Conservation (phyloP, 306 rosid genomes). For the Vigna trinervia region DNA sequence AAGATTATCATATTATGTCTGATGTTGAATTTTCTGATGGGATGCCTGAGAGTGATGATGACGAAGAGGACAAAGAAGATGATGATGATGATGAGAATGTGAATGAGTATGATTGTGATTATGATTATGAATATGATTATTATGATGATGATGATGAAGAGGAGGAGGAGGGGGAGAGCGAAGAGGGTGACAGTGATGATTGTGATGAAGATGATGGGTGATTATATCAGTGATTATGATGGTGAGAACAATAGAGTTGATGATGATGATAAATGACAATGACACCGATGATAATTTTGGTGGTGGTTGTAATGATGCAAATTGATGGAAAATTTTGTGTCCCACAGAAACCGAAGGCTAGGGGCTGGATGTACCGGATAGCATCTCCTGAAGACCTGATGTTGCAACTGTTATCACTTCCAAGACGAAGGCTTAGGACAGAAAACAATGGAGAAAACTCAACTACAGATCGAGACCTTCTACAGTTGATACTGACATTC, state of each 20-base stretch:
- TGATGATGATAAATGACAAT: constrained; percentile 47
- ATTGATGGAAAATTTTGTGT: constrained; percentile 58
- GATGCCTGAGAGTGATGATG: not conserved
- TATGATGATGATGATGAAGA: not conserved
- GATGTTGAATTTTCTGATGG: not conserved
- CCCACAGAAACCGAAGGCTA: constrained; percentile 78
- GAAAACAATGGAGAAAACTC: constrained; percentile 56
- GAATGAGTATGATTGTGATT: no score
- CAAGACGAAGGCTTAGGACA: constrained; percentile 55
- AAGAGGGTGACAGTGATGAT: not conserved
- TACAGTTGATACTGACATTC: constrained; percentile 63
- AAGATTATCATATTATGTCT: not conserved
- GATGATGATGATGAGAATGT: not conserved
- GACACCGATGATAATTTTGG: constrained; percentile 51
- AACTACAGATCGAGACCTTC: constrained; percentile 51
- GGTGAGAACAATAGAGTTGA: constrained; percentile 45
- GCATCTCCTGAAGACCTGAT: constrained; percentile 71
- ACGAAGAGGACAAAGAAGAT: no score
- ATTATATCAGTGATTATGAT: constrained; percentile 23
- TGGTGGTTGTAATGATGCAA: constrained; percentile 56
- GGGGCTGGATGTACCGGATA: constrained; percentile 79
- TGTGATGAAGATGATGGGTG: not conserved
- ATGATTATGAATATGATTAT: not conserved
- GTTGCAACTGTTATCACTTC: constrained; percentile 74
- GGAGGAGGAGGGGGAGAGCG: not conserved